phyloP scores from a whole-genome alignment of 192 early-diverging fungal genomes.

The Funneliformis geosporum region DNA sequence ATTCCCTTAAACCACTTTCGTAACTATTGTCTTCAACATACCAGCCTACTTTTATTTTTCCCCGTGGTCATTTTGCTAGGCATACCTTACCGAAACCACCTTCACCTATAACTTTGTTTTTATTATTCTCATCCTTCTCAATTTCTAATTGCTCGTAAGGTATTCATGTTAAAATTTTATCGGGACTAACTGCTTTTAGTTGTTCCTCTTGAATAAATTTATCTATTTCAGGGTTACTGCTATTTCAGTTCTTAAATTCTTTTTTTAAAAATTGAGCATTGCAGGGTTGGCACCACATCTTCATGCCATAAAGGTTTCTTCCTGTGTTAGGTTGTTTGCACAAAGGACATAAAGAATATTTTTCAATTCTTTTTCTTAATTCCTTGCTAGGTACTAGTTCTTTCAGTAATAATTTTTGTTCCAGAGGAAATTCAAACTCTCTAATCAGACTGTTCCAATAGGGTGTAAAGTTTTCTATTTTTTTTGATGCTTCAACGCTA shows the following conservation, averaged over 20 bases:
- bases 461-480: no score
- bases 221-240: background rate
- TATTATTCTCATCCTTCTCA: no score
- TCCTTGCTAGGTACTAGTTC: background rate
- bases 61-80: background rate
- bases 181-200: background rate
- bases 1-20: no score
- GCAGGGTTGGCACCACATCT: background rate
- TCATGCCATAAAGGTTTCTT: background rate
- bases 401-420: no score
- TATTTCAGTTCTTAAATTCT: background rate
- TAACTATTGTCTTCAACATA: no score
- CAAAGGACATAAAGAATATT: background rate
- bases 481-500: no score
- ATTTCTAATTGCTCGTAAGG: background rate
- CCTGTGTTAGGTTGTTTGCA: background rate
- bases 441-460: no score
- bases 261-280: background rate
- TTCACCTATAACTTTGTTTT: background rate
- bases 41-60: no score
- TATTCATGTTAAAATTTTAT: background rate
- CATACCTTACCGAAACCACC: constrained; percentile 2
- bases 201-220: background rate
- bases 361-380: background rate
- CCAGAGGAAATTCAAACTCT: no score